Evolutionary conservation across 2,329 filamentous ascomycete genomes (phyloP), one percentile per base, ranked within the genome.

Genomic region (Ceratocystis colombiana): DNA sequence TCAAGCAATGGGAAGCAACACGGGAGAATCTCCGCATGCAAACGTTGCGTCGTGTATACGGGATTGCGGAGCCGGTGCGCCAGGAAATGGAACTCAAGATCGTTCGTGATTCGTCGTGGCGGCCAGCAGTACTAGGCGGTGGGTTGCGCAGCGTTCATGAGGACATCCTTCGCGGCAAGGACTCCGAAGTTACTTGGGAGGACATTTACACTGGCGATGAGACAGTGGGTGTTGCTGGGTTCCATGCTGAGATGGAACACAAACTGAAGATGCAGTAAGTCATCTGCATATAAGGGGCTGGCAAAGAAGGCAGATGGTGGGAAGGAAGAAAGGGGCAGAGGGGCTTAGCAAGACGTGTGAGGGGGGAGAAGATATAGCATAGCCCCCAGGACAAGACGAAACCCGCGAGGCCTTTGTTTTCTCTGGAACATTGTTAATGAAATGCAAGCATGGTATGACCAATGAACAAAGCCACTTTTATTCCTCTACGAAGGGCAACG

Each of bases 11-110:
- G 94, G 89, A 93, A 77, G 81, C 87, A 67, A 96, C 92, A 53
- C 93, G 96, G 78, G 88, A 96, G 72, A 76, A 80, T 44, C 77
- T 96, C 74, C 94, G 95, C 78, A 94, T 96, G 89, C 86, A 92
- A 78, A 82, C 86, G 64, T 84, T 97, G 72, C 86, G 90, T 70
- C 88, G 90, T 70, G 87, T 90, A 61, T 97, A 91, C 76, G 94
- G 94, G 70, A 87, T 96, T 72, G 90, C 89, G 30, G 94, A 97
- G 82, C 94, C 94, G 2, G 86, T 97, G 72, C 86, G 91, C 67
- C 85, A 93, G 65, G 89, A 88, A 69, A 96, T 99, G 94, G 94
- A 99, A 80, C 82, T 96, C 75, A 89, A 90, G 83, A 93, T 96
- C 74, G 86, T 89, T 20, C 79, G 84, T 69, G 85, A 88, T 68